These are phyloP conservation scores for Geotrichum armillariae DNA, from an alignment of 1,139 yeast species.

Conservation along the genomic window DNA sequence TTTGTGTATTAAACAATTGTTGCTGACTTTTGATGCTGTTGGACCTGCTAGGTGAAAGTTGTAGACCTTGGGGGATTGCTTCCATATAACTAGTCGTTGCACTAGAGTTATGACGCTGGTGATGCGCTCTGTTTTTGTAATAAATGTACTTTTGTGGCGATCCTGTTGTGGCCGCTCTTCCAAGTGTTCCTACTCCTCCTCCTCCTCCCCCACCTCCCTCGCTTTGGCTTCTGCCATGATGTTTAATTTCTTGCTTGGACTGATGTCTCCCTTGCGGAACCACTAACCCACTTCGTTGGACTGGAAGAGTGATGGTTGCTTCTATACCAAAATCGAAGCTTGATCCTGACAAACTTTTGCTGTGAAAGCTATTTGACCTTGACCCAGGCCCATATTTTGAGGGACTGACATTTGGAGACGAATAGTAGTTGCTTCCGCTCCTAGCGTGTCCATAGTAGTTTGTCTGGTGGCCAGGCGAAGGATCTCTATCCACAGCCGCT, in stretches of 20 bases:
- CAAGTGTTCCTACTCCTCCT: neutral
- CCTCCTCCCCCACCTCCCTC: neutral
- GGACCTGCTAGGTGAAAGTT: neutral
- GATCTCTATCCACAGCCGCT: neutral
- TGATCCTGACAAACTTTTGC: constrained; percentile 4
- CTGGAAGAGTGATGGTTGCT: constrained; percentile 10
- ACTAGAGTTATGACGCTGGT: neutral
- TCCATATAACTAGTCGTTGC: constrained; percentile 4
- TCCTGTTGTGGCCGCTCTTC: constrained; percentile 1
- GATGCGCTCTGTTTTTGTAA: neutral
- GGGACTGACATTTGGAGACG: neutral
- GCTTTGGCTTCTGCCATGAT: neutral
- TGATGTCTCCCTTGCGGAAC: neutral
- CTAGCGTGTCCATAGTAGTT: neutral
- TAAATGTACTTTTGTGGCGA: constrained; percentile 1
- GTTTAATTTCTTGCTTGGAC: neutral
- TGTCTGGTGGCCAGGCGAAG: neutral
- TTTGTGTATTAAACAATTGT: neutral
- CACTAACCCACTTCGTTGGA: neutral
- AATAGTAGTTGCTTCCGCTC: neutral
- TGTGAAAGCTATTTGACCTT: neutral
- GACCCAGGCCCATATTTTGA: constrained; percentile 3
- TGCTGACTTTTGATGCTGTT: neutral
- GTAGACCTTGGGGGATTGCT: constrained; percentile 11
- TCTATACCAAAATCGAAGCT: constrained; percentile 9